A percentile compares a stretch with the other conserved stretches of the same genome.
These are phyloP conservation scores for Trametes cubensis DNA, from an alignment of 768 basidiomycete genomes.

Conservation along the genomic window DNA sequence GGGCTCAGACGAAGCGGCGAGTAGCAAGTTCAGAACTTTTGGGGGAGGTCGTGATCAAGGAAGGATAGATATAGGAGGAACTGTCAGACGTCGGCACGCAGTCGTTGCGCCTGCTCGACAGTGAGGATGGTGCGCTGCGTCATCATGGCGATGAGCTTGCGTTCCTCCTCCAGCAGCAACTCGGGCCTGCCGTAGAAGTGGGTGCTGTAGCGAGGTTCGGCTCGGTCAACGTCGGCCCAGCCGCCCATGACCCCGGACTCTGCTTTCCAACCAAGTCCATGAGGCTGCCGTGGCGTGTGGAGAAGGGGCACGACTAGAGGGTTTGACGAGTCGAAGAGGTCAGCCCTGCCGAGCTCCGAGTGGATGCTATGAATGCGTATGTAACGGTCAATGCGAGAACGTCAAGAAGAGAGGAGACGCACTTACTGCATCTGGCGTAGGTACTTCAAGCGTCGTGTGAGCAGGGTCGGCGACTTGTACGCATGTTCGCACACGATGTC, in stretches of 20 bases:
- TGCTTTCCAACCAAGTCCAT: background rate
- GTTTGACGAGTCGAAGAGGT: background rate
- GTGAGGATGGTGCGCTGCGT: background rate
- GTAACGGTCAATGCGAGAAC: background rate
- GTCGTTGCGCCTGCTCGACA: background rate
- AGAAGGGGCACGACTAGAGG: background rate
- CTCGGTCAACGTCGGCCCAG: background rate
- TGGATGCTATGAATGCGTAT: background rate
- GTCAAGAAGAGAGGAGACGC: background rate
- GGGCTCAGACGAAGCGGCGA: no score
- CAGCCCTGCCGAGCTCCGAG: background rate
- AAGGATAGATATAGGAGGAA: background rate
- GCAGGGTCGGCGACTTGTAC: background rate
- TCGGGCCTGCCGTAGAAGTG: background rate
- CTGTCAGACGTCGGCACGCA: background rate
- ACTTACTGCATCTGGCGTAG: conserved; percentile 11
- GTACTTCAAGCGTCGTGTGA: background rate
- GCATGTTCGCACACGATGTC: background rate
- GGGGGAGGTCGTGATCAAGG: background rate
- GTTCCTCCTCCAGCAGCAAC: background rate
- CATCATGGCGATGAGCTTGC: background rate
- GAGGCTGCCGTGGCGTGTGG: background rate
- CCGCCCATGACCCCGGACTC: background rate
- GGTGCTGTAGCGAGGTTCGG: background rate
- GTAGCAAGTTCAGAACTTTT: no score